These are phyloP conservation scores for Pythium periplocum DNA, from an alignment of 352 stramenopile species.

Conservation along the genomic window DNA sequence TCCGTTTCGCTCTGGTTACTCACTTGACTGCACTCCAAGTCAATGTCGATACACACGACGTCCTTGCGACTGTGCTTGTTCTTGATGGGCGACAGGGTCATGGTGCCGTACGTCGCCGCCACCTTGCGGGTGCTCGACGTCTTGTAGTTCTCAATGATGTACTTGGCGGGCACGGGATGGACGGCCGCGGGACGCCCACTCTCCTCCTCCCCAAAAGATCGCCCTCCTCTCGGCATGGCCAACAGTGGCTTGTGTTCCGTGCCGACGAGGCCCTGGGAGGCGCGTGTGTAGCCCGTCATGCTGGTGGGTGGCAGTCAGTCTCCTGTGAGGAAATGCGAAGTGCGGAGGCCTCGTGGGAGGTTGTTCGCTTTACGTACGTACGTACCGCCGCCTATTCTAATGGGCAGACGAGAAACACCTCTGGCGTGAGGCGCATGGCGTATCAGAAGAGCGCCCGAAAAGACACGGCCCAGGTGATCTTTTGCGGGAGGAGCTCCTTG, in stretches of 20 bases:
- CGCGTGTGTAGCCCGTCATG: no score
- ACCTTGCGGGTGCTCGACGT: background rate
- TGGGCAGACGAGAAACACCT: no score
- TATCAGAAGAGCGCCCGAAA: no score
- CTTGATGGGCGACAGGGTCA: constrained; percentile 12
- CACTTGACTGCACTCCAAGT: background rate
- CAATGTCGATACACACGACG: background rate
- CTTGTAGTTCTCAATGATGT: constrained; percentile 1
- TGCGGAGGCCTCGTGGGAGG: no score
- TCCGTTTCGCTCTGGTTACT: constrained; percentile 69
- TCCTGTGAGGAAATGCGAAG: no score
- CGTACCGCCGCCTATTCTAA: no score
- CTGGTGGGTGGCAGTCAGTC: no score
- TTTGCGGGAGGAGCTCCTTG: background rate
- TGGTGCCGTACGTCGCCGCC: constrained; percentile 20
- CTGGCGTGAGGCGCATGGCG: no score
- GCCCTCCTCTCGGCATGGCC: background rate
- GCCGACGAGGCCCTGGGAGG: no score
- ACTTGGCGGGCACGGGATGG: background rate
- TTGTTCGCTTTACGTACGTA: no score
- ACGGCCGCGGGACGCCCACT: no score
- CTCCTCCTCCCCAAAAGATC: background rate
- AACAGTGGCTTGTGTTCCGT: background rate
- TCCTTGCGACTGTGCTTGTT: background rate
- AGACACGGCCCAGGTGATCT: no score